These are phyloP conservation scores for Pyrenochaeta sp. DNA, from an alignment of 2,329 filamentous ascomycete genomes.

Conservation along the genomic window DNA sequence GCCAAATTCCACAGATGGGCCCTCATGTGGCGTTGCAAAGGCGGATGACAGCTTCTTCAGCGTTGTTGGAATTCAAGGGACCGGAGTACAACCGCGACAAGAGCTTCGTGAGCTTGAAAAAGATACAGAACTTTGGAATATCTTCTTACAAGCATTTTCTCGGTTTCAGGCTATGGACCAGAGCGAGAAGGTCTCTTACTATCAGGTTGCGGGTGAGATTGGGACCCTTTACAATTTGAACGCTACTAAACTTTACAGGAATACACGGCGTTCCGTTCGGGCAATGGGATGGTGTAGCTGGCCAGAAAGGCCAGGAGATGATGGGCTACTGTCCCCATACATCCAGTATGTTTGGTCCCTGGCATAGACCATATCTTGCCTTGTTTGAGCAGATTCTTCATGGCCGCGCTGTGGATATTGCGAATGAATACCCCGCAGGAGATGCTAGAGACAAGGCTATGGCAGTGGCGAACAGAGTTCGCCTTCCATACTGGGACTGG, in stretches of 20 bases:
- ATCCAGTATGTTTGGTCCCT: constrained; percentile 41
- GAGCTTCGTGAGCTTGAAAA: constrained; percentile 43
- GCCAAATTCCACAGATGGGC: constrained; percentile 23
- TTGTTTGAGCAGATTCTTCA: constrained; percentile 45
- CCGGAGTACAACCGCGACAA: constrained; percentile 36
- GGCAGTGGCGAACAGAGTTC: constrained; percentile 31
- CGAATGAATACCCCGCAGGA: constrained; percentile 37
- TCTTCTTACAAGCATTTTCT: constrained; percentile 42
- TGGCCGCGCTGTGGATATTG: constrained; percentile 37
- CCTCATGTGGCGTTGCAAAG: constrained; percentile 29
- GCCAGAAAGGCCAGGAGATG: constrained; percentile 27
- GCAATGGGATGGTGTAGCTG: constrained; percentile 37
- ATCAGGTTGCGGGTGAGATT: constrained; percentile 37
- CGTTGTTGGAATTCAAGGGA: constrained; percentile 43
- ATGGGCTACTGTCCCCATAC: constrained; percentile 43
- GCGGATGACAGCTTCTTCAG: constrained; percentile 39
- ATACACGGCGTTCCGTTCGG: constrained; percentile 44
- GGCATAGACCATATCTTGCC: constrained; percentile 46
- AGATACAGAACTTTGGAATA: constrained; percentile 40
- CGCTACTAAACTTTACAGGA: constrained; percentile 19
- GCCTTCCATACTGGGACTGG: constrained; percentile 49
- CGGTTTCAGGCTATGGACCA: constrained; percentile 45
- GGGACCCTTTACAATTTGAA: background rate
- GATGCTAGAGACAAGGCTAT: constrained; percentile 32
- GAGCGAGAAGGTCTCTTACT: constrained; percentile 41